Percentiles rank a stretch among this genome's conserved stretches.
phyloP scores from a whole-genome alignment of 176 grass and related monocot genomes.

The Lolium perenne region DNA sequence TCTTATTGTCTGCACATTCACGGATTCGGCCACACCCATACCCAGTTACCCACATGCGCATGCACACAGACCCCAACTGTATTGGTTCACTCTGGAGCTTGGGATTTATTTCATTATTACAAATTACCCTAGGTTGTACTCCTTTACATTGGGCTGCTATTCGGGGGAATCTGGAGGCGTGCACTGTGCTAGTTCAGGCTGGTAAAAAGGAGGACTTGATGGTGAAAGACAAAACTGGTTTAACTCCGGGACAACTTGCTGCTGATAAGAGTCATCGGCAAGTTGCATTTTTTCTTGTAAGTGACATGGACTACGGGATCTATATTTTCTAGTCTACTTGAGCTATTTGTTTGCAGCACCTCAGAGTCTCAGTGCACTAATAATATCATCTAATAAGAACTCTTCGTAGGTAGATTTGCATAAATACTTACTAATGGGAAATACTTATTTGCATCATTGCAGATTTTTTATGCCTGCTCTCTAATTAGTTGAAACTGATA shows the following conservation, averaged over 20 bases:
- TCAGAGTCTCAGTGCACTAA: background rate
- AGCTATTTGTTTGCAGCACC: constrained; percentile 1
- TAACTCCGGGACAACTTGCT: constrained; percentile 93
- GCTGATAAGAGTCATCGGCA: constrained; percentile 87
- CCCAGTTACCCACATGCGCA: background rate
- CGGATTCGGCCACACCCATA: background rate
- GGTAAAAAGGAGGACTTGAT: constrained; percentile 98
- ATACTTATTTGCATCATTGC: background rate
- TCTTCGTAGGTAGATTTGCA: constrained; percentile 18
- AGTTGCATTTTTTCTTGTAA: constrained; percentile 99
- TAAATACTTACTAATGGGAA: constrained; percentile 5
- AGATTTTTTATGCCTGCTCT: constrained; percentile 8
- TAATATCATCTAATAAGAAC: constrained; percentile 21
- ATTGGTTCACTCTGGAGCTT: constrained; percentile 9
- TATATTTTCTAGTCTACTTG: constrained; percentile 8
- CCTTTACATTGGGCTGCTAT: constrained; percentile 99
- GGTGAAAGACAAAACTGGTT: constrained; percentile 91
- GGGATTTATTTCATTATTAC: constrained; percentile 36
- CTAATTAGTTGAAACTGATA: constrained; percentile 21
- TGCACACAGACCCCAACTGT: background rate
- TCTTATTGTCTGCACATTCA: background rate
- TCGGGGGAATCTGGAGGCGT: constrained; percentile 88
- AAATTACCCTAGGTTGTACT: constrained; percentile 85
- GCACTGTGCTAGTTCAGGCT: constrained; percentile 94
- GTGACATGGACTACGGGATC: constrained; percentile 46